Evolutionary conservation across 1,284 basidiomycete species (phyloP), one percentile per base, ranked within the genome.

Genomic region (Microbotryum scabiosae): DNA sequence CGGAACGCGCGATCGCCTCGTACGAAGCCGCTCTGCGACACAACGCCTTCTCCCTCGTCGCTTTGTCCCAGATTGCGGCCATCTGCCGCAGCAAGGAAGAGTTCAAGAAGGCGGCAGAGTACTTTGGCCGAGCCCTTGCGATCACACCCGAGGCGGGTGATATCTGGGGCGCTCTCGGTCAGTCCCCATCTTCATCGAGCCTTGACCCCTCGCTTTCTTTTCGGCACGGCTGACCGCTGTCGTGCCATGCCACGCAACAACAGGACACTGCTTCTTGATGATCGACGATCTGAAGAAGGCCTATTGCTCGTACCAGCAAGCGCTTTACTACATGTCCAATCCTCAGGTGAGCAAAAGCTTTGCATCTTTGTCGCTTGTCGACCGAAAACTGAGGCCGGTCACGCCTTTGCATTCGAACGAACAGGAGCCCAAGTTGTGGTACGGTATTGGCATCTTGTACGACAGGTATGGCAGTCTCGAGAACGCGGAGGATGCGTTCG

Each of bases 281-380:
- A 93, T 97, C 75, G 94, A 98, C 73, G 93, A 98, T 77, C 83
- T 99, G 60, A 93, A 96, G 77, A 96, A 94, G 78, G 96, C 96
- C 0, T 98, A 98, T 77, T 87, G 90, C 1, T 93, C 96, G 7
- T 99, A 99, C 77, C 96, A 99, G 77, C 93, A 98, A 76, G 94
- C 94, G 0, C 82, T 99, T 21, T 97, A 96, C 75, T 83, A 94
- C 67, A 83, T 97, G 46, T 90, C 90, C 3, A 94, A 96, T 71
- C 94, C 94, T 36, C 97, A 97, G 80, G 86, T 86, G 50, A 51
- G 50, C 4, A 28, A 47, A 47, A 47, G n/a, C 46, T 47, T 25
- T 20, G 46, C n/a, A 16, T 25, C 21, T 23, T 21, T 25, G 20
- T 9, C 30, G 30, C 30, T n/a, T 25, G 21, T 47, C 18, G 46